Base-by-base conservation (phyloP, 139 green algal genomes). In the Raphidocelis subcapitata region DNA sequence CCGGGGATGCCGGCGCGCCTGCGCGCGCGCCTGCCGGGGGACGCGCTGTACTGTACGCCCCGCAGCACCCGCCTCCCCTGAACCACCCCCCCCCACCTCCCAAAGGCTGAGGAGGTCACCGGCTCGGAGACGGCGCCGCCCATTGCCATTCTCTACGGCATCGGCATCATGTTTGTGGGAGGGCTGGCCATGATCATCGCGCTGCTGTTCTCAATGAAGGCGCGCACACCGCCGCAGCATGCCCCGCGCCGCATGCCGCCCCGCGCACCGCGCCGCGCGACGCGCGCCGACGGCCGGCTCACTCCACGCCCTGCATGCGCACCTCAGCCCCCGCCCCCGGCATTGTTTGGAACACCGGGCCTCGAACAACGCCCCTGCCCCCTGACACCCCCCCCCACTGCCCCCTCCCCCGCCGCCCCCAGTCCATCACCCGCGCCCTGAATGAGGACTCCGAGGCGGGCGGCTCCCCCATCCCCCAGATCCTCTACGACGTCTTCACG, bases 91-190 rank as follows among this genome's bases (percentile, higher is more conserved):
- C 23, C 4, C 52, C 5, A 15, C 52, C 4, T 60, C 23, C 52
- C 52, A 28, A n/a, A n/a, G 52, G 60, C 37, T 21, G 79, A 84
- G 52, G 79, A 84, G 69, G 56, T 69, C 18, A 67, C 47, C 5
- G 73, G 74, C n/a, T 64, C 73, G 12, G 67, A 55, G 36, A 68
- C 69, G 79, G 61, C 32, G 14, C 65, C 69, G 5, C 68, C 73
- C 63, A 76, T 44, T 35, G 73, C 67, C 57, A 81, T 81, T 47
- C 46, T 81, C 46, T 2, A 65, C 41, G 73, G 77, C 28, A 64
- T 76, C 47, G 2, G 64, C 15, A 72, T 79, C 36, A 82, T 82
- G 77, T 79, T 82, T 29, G 33, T 64, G 5, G 69, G 69, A 10
- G 69, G 69, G 3, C 47, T 76, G 15, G 35, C 57, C 8, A 47